Base-by-base conservation (phyloP, 2,329 filamentous ascomycete genomes). In the Pezicula carpinea region DNA sequence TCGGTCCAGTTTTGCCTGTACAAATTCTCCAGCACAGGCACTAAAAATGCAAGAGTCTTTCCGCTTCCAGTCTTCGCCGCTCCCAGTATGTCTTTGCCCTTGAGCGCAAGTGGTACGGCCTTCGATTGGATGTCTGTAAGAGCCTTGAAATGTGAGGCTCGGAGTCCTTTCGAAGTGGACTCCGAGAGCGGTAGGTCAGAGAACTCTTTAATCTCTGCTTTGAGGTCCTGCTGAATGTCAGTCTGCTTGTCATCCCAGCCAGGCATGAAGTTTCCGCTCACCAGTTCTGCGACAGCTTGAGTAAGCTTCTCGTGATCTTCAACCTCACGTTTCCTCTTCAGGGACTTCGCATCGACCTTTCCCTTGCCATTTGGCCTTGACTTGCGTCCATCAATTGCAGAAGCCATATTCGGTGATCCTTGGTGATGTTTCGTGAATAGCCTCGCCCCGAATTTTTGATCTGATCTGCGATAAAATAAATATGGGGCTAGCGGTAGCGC, bases 11-110 rank as follows among this genome's bases (percentile, higher is more conserved):
- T 87, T 47, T 83, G 81, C 43, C 90, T 83, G 66, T 95, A 93
- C 3, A 99, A 77, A 60, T 92, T 95, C 68, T 99, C 93, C 42
- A 99, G 78, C 0, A 97, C 85, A 1, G 93, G 93, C 2, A 97
- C 73, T 6, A 99, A 71, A 65, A 99, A 99, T 0, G 93, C 89
- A 19, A 99, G 75, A 0, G 92, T 97, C 73, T 97, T 97, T 62
- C 92, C 92, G 63, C 88, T 95, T 43, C 92, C 92, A 0, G 92
- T 97, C 69, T 95, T 96, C 34, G 93, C 93, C 5, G 93, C 93
- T 35, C 91, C 93, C 34, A 99, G 82, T 34, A 99, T 87, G 65
- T 99, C 93, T 49, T 75, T 74, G 48, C 89, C 88, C 66, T 95
- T 87, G 53, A 99, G 77, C 7, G 89, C 91, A 51, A 90, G 76